These are phyloP conservation scores for Schizosaccharomyces versatilis DNA, from an alignment of 1,139 yeast species.

Conservation along the genomic window DNA sequence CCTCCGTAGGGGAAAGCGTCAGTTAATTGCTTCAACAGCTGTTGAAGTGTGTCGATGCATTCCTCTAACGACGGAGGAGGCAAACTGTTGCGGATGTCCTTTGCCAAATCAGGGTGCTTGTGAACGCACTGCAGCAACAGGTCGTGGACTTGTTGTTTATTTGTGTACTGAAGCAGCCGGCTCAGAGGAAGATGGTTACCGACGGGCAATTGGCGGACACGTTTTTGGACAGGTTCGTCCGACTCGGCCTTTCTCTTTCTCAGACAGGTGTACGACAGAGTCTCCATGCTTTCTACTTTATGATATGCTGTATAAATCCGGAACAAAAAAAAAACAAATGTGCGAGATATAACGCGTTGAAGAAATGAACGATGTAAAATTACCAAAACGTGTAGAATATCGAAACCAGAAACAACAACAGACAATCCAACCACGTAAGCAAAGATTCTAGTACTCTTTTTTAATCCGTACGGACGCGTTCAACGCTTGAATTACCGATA, in stretches of 20 bases:
- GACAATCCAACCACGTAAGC: too few relatives aligned
- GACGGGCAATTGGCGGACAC: constrained; percentile 12
- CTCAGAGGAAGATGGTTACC: constrained; percentile 31
- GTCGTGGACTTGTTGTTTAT: constrained; percentile 31
- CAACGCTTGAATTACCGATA: too few relatives aligned
- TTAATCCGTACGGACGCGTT: too few relatives aligned
- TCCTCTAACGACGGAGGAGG: constrained; percentile 37
- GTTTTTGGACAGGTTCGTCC: constrained; percentile 6
- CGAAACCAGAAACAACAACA: too few relatives aligned
- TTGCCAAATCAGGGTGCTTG: constrained; percentile 39
- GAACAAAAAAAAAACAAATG: too few relatives aligned
- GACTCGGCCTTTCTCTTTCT: not conserved
- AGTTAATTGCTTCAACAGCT: constrained; percentile 28
- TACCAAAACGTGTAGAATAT: too few relatives aligned
- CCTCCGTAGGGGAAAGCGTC: constrained; percentile 52
- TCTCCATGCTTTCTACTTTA: not conserved
- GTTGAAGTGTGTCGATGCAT: constrained; percentile 30
- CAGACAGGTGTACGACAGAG: not conserved
- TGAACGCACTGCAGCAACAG: constrained; percentile 33
- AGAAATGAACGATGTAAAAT: too few relatives aligned
- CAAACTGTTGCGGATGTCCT: constrained; percentile 30
- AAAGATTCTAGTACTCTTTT: too few relatives aligned
- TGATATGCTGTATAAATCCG: too few relatives aligned
- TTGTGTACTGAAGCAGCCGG: constrained; percentile 47
- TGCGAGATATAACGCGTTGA: too few relatives aligned